Conservation (phyloP, 2,329 filamentous ascomycete species). For the Xenosphaeropsis pyriputrescens region DNA sequence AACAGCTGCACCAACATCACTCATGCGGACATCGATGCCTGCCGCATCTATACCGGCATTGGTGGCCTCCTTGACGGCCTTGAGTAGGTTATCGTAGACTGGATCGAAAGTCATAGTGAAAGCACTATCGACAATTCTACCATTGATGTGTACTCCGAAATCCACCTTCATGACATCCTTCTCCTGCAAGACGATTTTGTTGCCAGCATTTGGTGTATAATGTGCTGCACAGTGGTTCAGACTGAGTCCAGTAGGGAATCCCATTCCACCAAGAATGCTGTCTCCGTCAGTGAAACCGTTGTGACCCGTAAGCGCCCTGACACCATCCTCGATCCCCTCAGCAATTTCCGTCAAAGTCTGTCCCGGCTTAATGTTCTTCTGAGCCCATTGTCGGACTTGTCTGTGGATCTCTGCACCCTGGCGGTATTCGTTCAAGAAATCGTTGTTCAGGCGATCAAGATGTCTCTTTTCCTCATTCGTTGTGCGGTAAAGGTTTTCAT, state of each 20-base stretch:
- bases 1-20: slow-evolving; percentile 42
- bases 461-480: slow-evolving; percentile 77
- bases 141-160: slow-evolving; percentile 58
- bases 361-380: slow-evolving; percentile 68
- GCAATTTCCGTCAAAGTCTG: slow-evolving; percentile 70
- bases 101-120: slow-evolving; percentile 57
- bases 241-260: slow-evolving; percentile 73
- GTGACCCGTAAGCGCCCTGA: slow-evolving; percentile 64
- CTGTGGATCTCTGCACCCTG: slow-evolving; percentile 81
- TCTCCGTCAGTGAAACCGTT: slow-evolving; percentile 66
- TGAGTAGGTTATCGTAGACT: slow-evolving; percentile 51
- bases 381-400: slow-evolving; percentile 72
- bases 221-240: slow-evolving; percentile 78
- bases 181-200: slow-evolving; percentile 54
- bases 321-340: slow-evolving; percentile 74
- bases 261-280: slow-evolving; percentile 65
- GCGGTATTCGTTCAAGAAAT: slow-evolving; percentile 70
- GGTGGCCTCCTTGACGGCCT: slow-evolving; percentile 52
- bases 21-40: slow-evolving; percentile 80
- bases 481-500: slow-evolving; percentile 67
- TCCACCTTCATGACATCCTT: slow-evolving; percentile 63
- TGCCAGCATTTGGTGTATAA: slow-evolving; percentile 77
- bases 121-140: slow-evolving; percentile 56
- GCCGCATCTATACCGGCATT: slow-evolving; percentile 75
- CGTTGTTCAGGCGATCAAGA: slow-evolving; percentile 64